Percentiles rank a stretch among this genome's conserved stretches.
Conservation (phyloP, 2,329 filamentous ascomycete genomes). For the Chrysoporthe cubensis region DNA sequence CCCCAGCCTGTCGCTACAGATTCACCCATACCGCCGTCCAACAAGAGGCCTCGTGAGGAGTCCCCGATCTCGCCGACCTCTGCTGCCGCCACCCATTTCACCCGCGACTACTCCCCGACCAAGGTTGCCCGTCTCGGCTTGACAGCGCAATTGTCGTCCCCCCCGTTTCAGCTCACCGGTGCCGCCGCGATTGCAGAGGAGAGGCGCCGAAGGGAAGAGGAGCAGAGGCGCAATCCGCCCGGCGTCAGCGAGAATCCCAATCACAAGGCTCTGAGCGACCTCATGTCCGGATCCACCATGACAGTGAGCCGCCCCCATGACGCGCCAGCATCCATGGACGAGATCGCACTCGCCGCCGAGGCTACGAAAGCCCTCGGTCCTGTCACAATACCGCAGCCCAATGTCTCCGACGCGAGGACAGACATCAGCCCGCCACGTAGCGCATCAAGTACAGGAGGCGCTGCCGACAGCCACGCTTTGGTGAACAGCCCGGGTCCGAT, state of each 20-base stretch:
- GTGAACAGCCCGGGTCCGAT: slow-evolving; percentile 57
- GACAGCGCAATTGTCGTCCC: slow-evolving; percentile 48
- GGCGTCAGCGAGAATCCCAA: slow-evolving; percentile 57
- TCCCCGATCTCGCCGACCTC: slow-evolving; percentile 46
- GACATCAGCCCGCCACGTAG: slow-evolving; percentile 50
- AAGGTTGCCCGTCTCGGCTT: slow-evolving; percentile 55
- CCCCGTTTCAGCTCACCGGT: slow-evolving; percentile 52
- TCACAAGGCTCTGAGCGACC: slow-evolving; percentile 56
- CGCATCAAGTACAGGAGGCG: slow-evolving; percentile 43
- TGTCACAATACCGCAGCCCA: slow-evolving; percentile 38
- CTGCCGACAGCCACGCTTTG: slow-evolving; percentile 38
- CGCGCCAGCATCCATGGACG: slow-evolving; percentile 41
- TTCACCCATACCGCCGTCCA: slow-evolving; percentile 42
- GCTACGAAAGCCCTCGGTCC: slow-evolving; percentile 42
- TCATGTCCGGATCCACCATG: slow-evolving; percentile 57
- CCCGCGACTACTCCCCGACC: slow-evolving; percentile 53
- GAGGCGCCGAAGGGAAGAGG: slow-evolving; percentile 52
- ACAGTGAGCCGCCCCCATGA: slow-evolving; percentile 61
- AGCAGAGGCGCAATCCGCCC: slow-evolving; percentile 45
- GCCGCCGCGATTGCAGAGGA: slow-evolving; percentile 60
- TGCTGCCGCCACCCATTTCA: slow-evolving; percentile 34
- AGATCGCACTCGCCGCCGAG: slow-evolving; percentile 30
- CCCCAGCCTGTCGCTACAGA: slow-evolving; percentile 47
- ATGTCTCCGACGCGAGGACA: slow-evolving; percentile 41
- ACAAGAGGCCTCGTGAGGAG: slow-evolving; percentile 54